phyloP scores from a whole-genome alignment of 2,329 filamentous ascomycete genomes.

The Ophiostoma triangulosporum region DNA sequence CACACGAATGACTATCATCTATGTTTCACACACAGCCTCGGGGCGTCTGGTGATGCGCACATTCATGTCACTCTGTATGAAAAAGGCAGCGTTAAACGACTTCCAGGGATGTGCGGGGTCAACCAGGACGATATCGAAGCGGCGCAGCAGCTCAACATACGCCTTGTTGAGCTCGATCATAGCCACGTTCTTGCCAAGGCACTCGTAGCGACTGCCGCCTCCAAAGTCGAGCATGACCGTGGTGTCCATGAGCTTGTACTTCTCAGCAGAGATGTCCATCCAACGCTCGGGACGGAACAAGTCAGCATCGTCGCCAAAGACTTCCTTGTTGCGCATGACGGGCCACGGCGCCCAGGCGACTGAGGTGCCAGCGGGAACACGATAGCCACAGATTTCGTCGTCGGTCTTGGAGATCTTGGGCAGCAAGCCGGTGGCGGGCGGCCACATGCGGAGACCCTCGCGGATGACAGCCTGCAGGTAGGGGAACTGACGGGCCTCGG shows the following conservation, averaged over 20 bases:
- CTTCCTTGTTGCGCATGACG: slow-evolving; percentile 24
- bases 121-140: slow-evolving; percentile 17
- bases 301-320: slow-evolving; percentile 26
- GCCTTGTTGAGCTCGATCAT: slow-evolving; percentile 28
- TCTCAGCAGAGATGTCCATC: slow-evolving; percentile 21
- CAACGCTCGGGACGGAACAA: slow-evolving; percentile 33
- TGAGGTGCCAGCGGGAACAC: slow-evolving; percentile 32
- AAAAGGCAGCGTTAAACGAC: slow-evolving; percentile 17
- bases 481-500: slow-evolving; percentile 25
- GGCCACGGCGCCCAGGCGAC: slow-evolving; percentile 15
- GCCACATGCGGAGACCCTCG: slow-evolving; percentile 33
- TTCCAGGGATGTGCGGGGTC: slow-evolving; percentile 20
- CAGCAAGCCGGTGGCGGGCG: slow-evolving; percentile 25
- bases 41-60: slow-evolving; percentile 8
- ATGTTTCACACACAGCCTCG: not conserved
- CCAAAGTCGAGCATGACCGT: slow-evolving; percentile 27
- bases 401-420: slow-evolving; percentile 21
- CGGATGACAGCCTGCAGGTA: slow-evolving; percentile 38
- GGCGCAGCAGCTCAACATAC: slow-evolving; percentile 18
- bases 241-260: slow-evolving; percentile 16
- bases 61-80: slow-evolving; percentile 13
- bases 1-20: too few relatives aligned
- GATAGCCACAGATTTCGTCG: slow-evolving; percentile 25
- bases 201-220: slow-evolving; percentile 23
- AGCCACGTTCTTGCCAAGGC: slow-evolving; percentile 29